Base-by-base conservation (phyloP, 306 rosid genomes). In the Prunus salicina region DNA sequence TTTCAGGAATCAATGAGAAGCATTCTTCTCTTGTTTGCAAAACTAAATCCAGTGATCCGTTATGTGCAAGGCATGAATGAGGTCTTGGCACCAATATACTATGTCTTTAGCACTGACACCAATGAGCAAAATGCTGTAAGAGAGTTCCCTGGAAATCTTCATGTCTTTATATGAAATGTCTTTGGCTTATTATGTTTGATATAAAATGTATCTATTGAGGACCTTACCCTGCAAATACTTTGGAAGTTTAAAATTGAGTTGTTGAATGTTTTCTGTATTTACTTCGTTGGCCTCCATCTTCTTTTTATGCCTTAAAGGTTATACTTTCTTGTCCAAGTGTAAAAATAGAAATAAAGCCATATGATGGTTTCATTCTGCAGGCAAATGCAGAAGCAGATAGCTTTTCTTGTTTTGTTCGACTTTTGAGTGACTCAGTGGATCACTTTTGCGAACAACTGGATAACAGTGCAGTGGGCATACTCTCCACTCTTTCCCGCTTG, bases 1-100 rank as follows among this genome's bases (percentile, higher is more conserved):
- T 78, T 30, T 72, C 83, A 93, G 98, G 91, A 90, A 85, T 88
- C 92, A n/a, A 85, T 93, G 96, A 90, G 81, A 90, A 89, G 82
- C 57, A 86, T 93, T 67, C 94, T 93, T 79, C 89, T 89, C 78
- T 78, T 93, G 24, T 89, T 90, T 81, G 89, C 96, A 27, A 93
- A 91, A 79, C 81, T 81, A 74, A 90, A 90, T 83, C 96, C 98
- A 18, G 96, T 79, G 74, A 90, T 93, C 72, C 79, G 93, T 69
- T 93, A 89, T 51, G 98, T 93, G 64, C 96, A 90, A 90, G 96
- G 96, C 80, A 90, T 93, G 98, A 90, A 93, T 73, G 98, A 93
- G 84, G 93, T 93, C 81, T 82, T 93, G 89, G 92, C 98, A 28
- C 96, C 98, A 43, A 73, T 93, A 62, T 90, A 83, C 91, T 89